Evolutionary conservation across 768 basidiomycete species (phyloP).

Genomic region (Sporobolomyces phaffii): DNA sequence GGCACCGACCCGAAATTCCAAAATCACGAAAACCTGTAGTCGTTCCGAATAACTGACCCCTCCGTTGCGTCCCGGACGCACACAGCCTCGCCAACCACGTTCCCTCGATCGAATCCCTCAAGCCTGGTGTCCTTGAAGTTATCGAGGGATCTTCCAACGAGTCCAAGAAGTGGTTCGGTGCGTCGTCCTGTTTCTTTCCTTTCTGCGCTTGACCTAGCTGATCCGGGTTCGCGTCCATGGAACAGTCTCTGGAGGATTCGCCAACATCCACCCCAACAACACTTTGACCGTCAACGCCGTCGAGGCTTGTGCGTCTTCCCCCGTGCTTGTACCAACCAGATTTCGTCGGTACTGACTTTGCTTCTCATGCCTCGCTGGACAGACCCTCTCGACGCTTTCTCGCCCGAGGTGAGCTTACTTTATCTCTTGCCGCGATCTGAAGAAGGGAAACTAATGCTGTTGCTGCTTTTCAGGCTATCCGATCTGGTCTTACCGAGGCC

Average conservation of each 20-base stretch:
- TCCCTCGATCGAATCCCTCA: conserved; percentile 89
- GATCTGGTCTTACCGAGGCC: conserved; percentile 81
- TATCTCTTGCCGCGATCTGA: background rate
- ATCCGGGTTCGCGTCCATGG: background rate
- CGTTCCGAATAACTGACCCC: too few species aligned
- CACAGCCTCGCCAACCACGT: conserved; percentile 88
- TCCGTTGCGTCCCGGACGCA: background rate
- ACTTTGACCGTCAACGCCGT: conserved; percentile 92
- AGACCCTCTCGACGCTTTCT: conserved; percentile 74
- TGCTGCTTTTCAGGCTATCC: conserved; percentile 62
- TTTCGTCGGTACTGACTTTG: too few species aligned
- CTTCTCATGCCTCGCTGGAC: too few species aligned
- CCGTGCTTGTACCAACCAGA: too few species aligned
- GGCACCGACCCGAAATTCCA: too few species aligned
- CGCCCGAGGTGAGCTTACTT: conserved; percentile 62
- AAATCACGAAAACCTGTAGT: too few species aligned
- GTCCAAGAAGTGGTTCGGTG: conserved; percentile 96
- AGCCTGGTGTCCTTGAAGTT: conserved; percentile 90
- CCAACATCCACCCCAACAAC: conserved; percentile 96
- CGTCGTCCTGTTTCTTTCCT: conserved; percentile 44
- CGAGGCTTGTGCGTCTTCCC: conserved; percentile 63
- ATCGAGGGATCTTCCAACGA: conserved; percentile 64
- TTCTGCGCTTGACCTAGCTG: background rate
- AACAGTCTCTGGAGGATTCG: conserved; percentile 89
- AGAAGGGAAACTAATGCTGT: background rate